Evolutionary conservation across 495 filamentous ascomycete genomes (phyloP).

Genomic region (Physcia stellaris): DNA sequence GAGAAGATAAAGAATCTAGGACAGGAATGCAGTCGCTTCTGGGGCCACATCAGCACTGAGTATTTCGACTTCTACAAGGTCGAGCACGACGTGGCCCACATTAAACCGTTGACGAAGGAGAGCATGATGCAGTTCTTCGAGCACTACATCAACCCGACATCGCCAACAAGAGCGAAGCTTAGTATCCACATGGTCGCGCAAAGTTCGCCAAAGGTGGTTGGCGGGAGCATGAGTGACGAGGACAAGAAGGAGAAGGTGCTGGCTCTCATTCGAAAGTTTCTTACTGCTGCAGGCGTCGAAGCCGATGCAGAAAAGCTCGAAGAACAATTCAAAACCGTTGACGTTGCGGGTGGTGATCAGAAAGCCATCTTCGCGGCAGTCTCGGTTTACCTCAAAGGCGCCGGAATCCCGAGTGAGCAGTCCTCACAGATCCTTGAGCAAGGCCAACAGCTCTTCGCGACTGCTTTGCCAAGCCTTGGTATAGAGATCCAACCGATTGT

Average conservation of each 20-base stretch:
- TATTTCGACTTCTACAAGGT: conserved; percentile 79
- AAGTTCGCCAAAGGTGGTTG: conserved; percentile 28
- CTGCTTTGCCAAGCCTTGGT: conserved; percentile 19
- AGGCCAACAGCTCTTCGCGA: conserved; percentile 28
- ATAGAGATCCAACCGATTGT: conserved; percentile 20
- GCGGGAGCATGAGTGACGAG: conserved; percentile 20
- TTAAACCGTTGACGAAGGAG: conserved; percentile 60
- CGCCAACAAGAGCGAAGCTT: conserved; percentile 61
- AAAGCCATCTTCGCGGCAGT: conserved; percentile 30
- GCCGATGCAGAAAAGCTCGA: conserved; percentile 30
- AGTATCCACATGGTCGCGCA: conserved; percentile 75
- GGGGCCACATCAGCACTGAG: conserved; percentile 73
- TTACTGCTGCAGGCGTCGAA: conserved; percentile 35
- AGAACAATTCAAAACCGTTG: conserved; percentile 30
- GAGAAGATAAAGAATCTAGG: conserved; percentile 89
- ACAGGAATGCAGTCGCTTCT: conserved; percentile 72
- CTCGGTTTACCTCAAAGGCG: conserved; percentile 36
- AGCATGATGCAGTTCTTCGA: conserved; percentile 72
- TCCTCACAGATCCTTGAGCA: conserved; percentile 30
- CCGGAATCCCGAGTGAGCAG: conserved; percentile 28
- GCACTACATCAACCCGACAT: conserved; percentile 61
- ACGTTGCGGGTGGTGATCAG: conserved; percentile 30
- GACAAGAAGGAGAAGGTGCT: conserved; percentile 44
- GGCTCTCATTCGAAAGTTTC: conserved; percentile 31
- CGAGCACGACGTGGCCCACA: conserved; percentile 60